These are phyloP conservation scores for Apiotrichum akiyoshidainum DNA, from an alignment of 1,284 basidiomycete genomes.

Conservation along the genomic window DNA sequence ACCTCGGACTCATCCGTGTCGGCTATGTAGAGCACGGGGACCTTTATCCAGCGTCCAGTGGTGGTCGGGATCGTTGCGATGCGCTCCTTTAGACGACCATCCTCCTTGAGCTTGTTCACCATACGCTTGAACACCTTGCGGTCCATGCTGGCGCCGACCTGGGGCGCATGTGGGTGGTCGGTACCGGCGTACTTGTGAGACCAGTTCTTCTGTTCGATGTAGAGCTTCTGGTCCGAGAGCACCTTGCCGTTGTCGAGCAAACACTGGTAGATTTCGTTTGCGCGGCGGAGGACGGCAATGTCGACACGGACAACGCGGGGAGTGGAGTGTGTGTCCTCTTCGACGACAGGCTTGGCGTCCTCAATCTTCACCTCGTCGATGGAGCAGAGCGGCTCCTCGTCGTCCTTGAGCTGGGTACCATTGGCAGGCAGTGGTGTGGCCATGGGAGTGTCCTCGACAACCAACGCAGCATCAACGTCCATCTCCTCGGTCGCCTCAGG, in stretches of 20 bases:
- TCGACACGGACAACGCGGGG: slow-evolving; percentile 24
- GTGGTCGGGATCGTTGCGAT: slow-evolving; percentile 32
- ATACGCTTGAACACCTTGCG: slow-evolving; percentile 30
- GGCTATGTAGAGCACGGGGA: slow-evolving; percentile 24
- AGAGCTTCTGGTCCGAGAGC: slow-evolving; percentile 26
- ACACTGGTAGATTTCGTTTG: slow-evolving; percentile 35
- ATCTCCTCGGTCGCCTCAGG: not conserved
- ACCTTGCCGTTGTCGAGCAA: slow-evolving; percentile 34
- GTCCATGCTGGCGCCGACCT: slow-evolving; percentile 35
- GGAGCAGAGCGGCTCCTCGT: slow-evolving; percentile 7
- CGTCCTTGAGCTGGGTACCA: not conserved
- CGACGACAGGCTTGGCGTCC: not conserved
- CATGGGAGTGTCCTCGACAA: not conserved
- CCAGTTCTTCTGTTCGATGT: slow-evolving; percentile 33
- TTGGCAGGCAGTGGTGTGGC: not conserved
- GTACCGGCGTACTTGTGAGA: slow-evolving; percentile 35
- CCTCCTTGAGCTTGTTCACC: slow-evolving; percentile 23
- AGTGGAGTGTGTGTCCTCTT: not conserved
- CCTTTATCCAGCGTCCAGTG: slow-evolving; percentile 35
- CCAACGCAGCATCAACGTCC: not conserved
- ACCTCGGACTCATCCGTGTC: slow-evolving; percentile 23
- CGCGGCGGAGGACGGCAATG: slow-evolving; percentile 27
- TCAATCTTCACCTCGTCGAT: slow-evolving; percentile 2
- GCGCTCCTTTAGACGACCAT: slow-evolving; percentile 33
- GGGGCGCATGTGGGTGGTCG: slow-evolving; percentile 35